Percentiles rank a stretch among this genome's conserved stretches.
Conservation (phyloP, 2,329 filamentous ascomycete species). For the Fusarium musae region DNA sequence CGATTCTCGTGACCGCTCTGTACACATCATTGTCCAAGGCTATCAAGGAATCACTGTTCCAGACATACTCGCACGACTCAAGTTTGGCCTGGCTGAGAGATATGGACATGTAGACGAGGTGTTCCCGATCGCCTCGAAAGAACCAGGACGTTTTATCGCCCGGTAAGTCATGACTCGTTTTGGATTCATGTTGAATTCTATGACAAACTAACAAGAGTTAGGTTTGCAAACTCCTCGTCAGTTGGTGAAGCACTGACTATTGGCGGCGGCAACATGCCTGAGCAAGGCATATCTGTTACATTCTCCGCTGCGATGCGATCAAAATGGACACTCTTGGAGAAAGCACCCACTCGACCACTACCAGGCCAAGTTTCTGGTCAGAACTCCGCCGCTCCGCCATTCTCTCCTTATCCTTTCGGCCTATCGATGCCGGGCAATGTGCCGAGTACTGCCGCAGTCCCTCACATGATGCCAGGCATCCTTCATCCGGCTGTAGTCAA, state of each 20-base stretch:
- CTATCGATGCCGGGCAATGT: neutral
- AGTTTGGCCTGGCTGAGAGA: conserved; percentile 41
- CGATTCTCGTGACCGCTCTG: conserved; percentile 46
- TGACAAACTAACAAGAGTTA: conserved; percentile 14
- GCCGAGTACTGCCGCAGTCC: neutral
- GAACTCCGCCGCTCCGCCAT: neutral
- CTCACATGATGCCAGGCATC: conserved; percentile 8
- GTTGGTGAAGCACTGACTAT: conserved; percentile 42
- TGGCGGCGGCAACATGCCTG: conserved; percentile 38
- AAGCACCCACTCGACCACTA: conserved; percentile 1
- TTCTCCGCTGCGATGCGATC: conserved; percentile 47
- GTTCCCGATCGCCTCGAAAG: conserved; percentile 22
- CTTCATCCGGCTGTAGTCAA: conserved; percentile 17
- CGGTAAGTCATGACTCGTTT: conserved; percentile 40
- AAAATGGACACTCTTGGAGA: conserved; percentile 44
- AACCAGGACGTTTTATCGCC: conserved; percentile 40
- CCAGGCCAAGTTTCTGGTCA: neutral
- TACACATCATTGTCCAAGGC: conserved; percentile 42
- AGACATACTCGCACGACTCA: conserved; percentile 47
- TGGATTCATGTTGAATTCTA: neutral
- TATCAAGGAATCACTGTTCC: neutral
- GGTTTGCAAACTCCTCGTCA: conserved; percentile 45
- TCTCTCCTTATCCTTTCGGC: conserved; percentile 12
- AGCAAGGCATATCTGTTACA: conserved; percentile 41
- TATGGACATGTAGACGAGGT: conserved; percentile 50